Percentiles rank a stretch among this genome's conserved stretches.
Conservation (phyloP, 75 land plant genomes). For the Larix kaempferi region DNA sequence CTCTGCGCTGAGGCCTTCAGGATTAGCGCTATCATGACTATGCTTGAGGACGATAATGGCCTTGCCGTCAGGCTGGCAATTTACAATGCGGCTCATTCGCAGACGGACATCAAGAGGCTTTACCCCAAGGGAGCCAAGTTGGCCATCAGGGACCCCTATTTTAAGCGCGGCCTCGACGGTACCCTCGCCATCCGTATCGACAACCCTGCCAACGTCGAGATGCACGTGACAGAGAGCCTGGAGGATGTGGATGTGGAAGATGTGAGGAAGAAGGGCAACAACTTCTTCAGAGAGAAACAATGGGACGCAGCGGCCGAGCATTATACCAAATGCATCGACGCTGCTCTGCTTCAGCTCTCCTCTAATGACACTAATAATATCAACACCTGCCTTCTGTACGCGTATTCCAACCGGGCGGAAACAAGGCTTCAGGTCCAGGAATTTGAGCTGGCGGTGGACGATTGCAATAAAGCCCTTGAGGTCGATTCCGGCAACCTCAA, state of each 20-base stretch:
- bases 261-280: no score
- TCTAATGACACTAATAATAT: no score
- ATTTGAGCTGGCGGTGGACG: no score
- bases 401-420: no score
- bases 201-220: not conserved
- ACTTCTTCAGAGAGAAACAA: no score
- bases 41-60: conserved; percentile 11
- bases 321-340: not conserved
- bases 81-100: not conserved
- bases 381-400: no score
- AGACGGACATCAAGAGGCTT: not conserved
- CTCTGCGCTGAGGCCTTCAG: conserved; percentile 22
- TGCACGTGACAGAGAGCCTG: no score
- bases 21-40: not conserved
- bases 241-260: not conserved
- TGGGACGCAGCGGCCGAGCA: no score
- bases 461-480: no score
- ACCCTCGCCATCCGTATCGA: not conserved
- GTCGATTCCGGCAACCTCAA: no score
- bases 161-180: not conserved
- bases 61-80: not conserved
- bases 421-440: no score
- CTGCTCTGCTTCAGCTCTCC: no score
- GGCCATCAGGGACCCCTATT: not conserved
- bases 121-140: conserved; percentile 7